Percentiles rank a stretch among this genome's conserved stretches.
These are phyloP conservation scores for Paramecium octaurelia DNA, from an alignment of 73 alveolate species.

Conservation along the genomic window DNA sequence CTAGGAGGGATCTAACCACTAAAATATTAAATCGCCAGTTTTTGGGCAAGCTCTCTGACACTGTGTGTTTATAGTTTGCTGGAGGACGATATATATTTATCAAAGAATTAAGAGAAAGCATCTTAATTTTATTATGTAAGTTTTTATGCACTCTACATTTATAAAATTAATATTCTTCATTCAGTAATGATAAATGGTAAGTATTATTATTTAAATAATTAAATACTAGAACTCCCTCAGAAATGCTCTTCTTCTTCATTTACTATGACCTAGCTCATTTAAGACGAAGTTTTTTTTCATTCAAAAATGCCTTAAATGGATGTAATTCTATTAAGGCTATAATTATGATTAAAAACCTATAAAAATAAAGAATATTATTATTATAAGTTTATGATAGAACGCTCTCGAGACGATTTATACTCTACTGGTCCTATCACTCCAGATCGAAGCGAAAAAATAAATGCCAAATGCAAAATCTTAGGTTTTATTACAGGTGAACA, in stretches of 20 bases:
- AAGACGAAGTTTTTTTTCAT: no score
- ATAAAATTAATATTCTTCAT: not conserved
- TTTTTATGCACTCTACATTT: slow-evolving; percentile 18
- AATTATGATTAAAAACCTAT: no score
- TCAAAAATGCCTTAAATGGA: no score
- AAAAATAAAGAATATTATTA: no score
- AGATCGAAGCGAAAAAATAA: not conserved
- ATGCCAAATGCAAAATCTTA: not conserved
- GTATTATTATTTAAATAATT: no score
- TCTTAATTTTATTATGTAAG: slow-evolving; percentile 26
- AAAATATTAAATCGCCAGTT: slow-evolving; percentile 7
- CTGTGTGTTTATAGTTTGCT: not conserved
- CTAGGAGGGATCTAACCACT: not conserved
- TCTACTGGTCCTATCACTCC: not conserved
- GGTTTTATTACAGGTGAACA: not conserved
- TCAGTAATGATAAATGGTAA: no score
- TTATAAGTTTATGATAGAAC: not conserved
- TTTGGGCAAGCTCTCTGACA: slow-evolving; percentile 13
- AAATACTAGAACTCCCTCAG: no score
- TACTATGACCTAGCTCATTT: no score
- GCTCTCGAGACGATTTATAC: not conserved
- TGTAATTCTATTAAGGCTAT: no score
- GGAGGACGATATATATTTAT: not conserved
- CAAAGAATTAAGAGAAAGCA: slow-evolving; percentile 28
- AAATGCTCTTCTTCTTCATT: no score